Base-by-base conservation (phyloP, 2,329 filamentous ascomycete species). In the Shiraia sp. region DNA sequence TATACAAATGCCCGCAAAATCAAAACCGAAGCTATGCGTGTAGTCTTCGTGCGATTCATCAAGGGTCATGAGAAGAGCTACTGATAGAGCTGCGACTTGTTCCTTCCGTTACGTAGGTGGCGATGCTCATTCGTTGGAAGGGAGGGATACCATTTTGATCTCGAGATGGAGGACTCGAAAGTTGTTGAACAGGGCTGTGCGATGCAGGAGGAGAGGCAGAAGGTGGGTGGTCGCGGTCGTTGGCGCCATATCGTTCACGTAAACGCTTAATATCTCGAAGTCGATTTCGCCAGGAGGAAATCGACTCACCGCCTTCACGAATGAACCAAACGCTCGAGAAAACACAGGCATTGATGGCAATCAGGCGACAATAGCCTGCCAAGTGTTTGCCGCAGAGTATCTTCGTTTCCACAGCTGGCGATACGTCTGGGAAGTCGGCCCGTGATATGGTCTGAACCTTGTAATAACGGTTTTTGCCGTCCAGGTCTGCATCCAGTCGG, bases 281-380 rank as follows among this genome's bases (percentile, higher is more conserved):
- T 34, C 93, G 84, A 57, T 86, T 88, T 44, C 90, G 84, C 93
- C 93, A 97, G 7, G 89, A 88, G 9, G 90, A 93, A 22, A 93
- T 79, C 61, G 95, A 85, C 66, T 95, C 90, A 42, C 87, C 87
- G 5, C 85, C 86, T 50, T 87, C 81, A 32, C 84, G 79, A 59
- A 82, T 84, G 32, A 82, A 81, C 90, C 92, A 96, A n/a, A 96
- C 91, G 31, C 87, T 80, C 2, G 88, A 90, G 68, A 97, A 96
- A 7, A 97, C 89, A 10, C 89, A 95, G 0, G 93, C 91, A 62
- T 96, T 97, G 49, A 99, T 80, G 1, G 92, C 90, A 13, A 97
- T 76, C 32, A 96, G 83, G 26, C 93, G 85, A 38, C 96, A 88
- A 63, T 96, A 95, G 8, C 84, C 80, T 0, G 91, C 88, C 7